phyloP scores from a whole-genome alignment of 352 stramenopile genomes.

The Globisporangium uncinulatum region DNA sequence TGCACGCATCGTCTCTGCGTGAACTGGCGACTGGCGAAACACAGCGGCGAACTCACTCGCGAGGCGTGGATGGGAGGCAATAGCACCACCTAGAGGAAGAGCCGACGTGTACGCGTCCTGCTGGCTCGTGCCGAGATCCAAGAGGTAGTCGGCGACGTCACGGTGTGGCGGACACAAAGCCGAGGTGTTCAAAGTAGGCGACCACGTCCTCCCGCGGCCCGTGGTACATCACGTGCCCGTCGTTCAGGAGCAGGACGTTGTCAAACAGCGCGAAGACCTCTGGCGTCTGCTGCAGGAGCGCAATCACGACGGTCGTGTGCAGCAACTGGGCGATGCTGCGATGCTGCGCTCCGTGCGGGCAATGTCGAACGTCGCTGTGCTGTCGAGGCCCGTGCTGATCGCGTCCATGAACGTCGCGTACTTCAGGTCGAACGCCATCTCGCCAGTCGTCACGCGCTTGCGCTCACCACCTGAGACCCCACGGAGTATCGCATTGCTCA shows the following conservation, averaged over 20 bases:
- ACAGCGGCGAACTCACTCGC: conserved; percentile 38
- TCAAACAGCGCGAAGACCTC: conserved; percentile 94
- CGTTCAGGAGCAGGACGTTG: conserved; percentile 88
- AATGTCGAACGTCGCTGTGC: conserved; percentile 56
- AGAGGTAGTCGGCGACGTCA: conserved; percentile 48
- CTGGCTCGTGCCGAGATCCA: conserved; percentile 49
- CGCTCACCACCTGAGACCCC: conserved; percentile 70
- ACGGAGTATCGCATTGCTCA: conserved; percentile 54
- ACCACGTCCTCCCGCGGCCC: conserved; percentile 26
- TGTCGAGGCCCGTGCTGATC: conserved; percentile 60
- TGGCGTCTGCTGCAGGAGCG: conserved; percentile 88
- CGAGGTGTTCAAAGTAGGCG: conserved; percentile 41
- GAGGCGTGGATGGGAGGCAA: conserved; percentile 6
- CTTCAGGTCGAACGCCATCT: conserved; percentile 82
- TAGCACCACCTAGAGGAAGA: conserved; percentile 14
- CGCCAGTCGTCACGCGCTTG: conserved; percentile 68
- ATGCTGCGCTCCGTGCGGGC: conserved; percentile 37
- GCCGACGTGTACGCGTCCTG: conserved; percentile 29
- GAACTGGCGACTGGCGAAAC: conserved; percentile 42
- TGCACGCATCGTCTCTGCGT: conserved; percentile 17
- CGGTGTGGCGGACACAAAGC: conserved; percentile 43
- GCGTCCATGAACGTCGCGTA: conserved; percentile 73
- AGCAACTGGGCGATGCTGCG: conserved; percentile 26
- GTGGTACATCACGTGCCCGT: conserved; percentile 87
- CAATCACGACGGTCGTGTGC: conserved; percentile 57